Evolutionary conservation across 2,329 filamentous ascomycete species (phyloP).

Genomic region (Alternaria arborescens): DNA sequence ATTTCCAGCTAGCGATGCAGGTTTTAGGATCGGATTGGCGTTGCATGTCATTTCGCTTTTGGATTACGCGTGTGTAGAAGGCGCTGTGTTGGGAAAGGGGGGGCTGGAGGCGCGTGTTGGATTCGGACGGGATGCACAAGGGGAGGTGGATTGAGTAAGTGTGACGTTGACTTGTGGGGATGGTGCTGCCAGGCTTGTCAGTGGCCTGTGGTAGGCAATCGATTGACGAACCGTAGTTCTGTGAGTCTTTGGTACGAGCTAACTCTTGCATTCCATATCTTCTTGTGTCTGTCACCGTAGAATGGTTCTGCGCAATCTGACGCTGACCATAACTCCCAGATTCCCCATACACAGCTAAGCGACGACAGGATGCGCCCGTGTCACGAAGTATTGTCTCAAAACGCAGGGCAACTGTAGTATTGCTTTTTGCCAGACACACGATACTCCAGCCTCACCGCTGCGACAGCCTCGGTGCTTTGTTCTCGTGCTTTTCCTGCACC

Average conservation of each 20-base stretch:
- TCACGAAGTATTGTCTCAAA: not conserved
- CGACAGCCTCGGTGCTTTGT: not conserved
- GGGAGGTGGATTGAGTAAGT: conserved; percentile 5
- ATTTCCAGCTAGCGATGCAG: not conserved
- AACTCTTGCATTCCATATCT: not conserved
- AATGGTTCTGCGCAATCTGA: not conserved
- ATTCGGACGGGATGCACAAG: not conserved
- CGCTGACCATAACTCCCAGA: not conserved
- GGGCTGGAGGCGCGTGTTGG: not conserved
- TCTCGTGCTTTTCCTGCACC: not conserved
- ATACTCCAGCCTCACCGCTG: conserved; percentile 6
- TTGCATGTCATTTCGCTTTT: conserved; percentile 6
- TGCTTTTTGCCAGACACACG: not conserved
- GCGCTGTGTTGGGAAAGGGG: conserved; percentile 3
- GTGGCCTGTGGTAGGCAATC: not conserved
- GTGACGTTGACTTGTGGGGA: conserved; percentile 14
- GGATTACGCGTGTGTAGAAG: not conserved
- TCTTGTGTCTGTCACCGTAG: not conserved
- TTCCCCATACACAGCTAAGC: not conserved
- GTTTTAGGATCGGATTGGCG: not conserved
- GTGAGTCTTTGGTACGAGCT: not conserved
- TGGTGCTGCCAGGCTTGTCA: conserved; percentile 3
- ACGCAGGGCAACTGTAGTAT: not conserved
- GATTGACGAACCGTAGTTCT: conserved; percentile 10
- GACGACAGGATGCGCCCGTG: not conserved